Base-by-base conservation (phyloP, 225 moss, liverwort and hornwort species). In the Lunularia cruciata region DNA sequence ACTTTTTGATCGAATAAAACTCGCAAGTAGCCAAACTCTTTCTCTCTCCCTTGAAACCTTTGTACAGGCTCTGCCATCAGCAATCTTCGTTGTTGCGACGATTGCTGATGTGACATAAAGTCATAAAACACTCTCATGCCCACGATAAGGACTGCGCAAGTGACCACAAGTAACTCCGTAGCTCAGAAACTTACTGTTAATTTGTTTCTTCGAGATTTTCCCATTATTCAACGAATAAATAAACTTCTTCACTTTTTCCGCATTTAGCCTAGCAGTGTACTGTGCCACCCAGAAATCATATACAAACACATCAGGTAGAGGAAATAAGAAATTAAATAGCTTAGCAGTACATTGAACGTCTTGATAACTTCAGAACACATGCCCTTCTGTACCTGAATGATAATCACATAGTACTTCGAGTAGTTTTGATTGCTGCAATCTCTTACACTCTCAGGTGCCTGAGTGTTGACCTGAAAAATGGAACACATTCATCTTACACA, bases 391-490 rank as follows among this genome's bases (percentile, higher is more conserved):
- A 91, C 94, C 91, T 95, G 91, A 60, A 92, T 71, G 57, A 91
- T 82, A 65, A 93, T 77, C 47, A 93, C 71, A 77, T 98, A 93
- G 75, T 89, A 98, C 75, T 93, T 98, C 33, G 96, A 93, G 60
- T 98, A 91, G 37, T 85, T 90, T 54, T 79, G 77, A 49, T 91
- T 86, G 23, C 80, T 82, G 75, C 93, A 98, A 81, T 98, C 93
- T 75, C 63, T 86, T 74, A 98, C 83, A 72, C 76, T 85, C 74
- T 87, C 88, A 37, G 81, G 79, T 40, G 90, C 89, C 77, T 90
- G 96, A 16, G 96, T 92, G 70, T 98, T 98, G 30, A 90, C 92
- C 95, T 96, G 81, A 7, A 60, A 60, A 33, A 37, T 61, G 15
- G 32, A 34, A 6, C 13, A 6, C 8, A 40, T 40, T 40, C 40